Conservation (phyloP, 2,329 filamentous ascomycete genomes). For the Thermomyces lanuginosus region DNA sequence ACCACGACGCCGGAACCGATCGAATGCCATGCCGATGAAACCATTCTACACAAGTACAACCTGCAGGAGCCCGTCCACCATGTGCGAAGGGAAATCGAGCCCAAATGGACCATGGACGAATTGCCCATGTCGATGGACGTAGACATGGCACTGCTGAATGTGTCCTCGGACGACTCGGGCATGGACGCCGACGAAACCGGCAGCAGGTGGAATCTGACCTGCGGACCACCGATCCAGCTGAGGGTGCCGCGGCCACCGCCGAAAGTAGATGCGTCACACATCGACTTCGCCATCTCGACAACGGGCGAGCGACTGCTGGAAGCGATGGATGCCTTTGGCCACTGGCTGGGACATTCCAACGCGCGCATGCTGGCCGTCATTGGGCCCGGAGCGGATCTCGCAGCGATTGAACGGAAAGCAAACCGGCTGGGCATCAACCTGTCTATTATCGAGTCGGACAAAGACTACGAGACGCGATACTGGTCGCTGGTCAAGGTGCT, state of each 20-base stretch:
- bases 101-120: no score
- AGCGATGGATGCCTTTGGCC: slow-evolving; percentile 36
- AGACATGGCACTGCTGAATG: no score
- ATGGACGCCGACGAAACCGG: no score
- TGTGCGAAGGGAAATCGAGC: no score
- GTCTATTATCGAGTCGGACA: slow-evolving; percentile 16
- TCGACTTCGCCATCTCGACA: slow-evolving; percentile 44
- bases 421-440: slow-evolving; percentile 28
- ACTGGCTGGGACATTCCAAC: slow-evolving; percentile 39
- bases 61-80: no score
- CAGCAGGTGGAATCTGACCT: no score
- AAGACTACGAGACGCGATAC: slow-evolving; percentile 35
- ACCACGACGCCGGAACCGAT: no score
- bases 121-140: no score
- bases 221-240: slow-evolving; percentile 31
- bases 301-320: slow-evolving; percentile 34
- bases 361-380: slow-evolving; percentile 38
- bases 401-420: slow-evolving; percentile 19
- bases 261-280: slow-evolving; percentile 31
- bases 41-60: no score
- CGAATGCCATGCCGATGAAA: no score
- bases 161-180: no score
- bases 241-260: slow-evolving; percentile 31
- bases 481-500: slow-evolving; percentile 40
- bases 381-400: slow-evolving; percentile 24